phyloP scores from a whole-genome alignment of 441 rosid species.

The Metrosideros polymorpha region DNA sequence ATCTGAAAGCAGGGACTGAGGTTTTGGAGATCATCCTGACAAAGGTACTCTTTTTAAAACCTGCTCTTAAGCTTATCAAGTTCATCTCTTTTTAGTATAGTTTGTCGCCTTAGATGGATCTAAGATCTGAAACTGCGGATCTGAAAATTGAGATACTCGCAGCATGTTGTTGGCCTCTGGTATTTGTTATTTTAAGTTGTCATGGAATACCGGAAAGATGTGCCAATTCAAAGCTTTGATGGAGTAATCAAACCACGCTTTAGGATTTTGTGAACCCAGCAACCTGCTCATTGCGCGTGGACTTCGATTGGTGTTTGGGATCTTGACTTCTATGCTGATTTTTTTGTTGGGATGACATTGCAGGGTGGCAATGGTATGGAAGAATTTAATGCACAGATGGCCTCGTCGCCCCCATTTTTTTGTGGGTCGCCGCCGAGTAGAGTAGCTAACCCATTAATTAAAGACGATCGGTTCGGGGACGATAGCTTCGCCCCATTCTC shows the following conservation, averaged over 20 bases:
- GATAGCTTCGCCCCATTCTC: slow-evolving; percentile 36
- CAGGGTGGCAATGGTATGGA: slow-evolving; percentile 49
- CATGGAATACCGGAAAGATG: background rate
- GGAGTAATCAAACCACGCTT: background rate
- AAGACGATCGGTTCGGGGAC: slow-evolving; percentile 62
- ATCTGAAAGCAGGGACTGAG: slow-evolving; percentile 47
- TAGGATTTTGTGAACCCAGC: background rate
- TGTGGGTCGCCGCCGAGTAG: slow-evolving; percentile 97
- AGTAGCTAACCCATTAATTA: slow-evolving; percentile 94
- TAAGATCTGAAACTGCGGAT: background rate
- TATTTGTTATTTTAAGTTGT: background rate
- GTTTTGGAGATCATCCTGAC: slow-evolving; percentile 63
- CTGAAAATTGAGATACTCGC: background rate
- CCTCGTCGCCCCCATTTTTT: slow-evolving; percentile 69
- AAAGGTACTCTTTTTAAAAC: slow-evolving; percentile 29
- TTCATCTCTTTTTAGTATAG: background rate
- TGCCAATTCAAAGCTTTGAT: background rate
- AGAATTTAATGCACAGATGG: slow-evolving; percentile 34
- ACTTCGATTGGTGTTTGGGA: background rate
- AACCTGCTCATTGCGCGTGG: background rate
- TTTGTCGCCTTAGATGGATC: background rate
- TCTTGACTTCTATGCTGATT: background rate
- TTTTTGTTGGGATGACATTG: background rate
- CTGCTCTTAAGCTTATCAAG: background rate
- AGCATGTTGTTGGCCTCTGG: background rate